These are phyloP conservation scores for Dionaea muscipula DNA, from an alignment of 179 eudicot species.

Conservation along the genomic window DNA sequence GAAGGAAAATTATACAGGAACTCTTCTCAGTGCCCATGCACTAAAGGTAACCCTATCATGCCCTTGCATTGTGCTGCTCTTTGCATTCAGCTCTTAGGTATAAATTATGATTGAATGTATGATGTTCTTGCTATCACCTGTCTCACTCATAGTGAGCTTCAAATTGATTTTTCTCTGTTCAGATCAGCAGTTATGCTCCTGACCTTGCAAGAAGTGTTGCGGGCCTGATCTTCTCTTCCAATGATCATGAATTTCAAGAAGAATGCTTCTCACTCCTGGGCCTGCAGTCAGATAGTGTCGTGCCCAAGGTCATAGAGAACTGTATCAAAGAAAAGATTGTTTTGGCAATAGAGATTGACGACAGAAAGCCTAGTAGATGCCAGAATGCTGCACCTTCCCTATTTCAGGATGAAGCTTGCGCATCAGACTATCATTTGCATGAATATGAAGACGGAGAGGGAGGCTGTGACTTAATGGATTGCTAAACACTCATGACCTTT, in stretches of 20 bases:
- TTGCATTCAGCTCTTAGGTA: neutral
- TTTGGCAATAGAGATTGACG: slow-evolving; percentile 42
- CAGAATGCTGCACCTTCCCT: slow-evolving; percentile 41
- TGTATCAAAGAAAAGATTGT: slow-evolving; percentile 51
- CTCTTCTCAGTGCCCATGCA: slow-evolving; percentile 68
- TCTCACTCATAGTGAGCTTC: neutral
- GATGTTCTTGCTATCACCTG: neutral
- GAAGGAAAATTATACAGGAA: slow-evolving; percentile 64
- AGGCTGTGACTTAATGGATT: slow-evolving; percentile 28
- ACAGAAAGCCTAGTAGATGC: slow-evolving; percentile 33
- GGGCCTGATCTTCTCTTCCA: slow-evolving; percentile 61
- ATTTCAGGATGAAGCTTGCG: slow-evolving; percentile 34
- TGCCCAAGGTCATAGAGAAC: slow-evolving; percentile 31
- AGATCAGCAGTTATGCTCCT: slow-evolving; percentile 79
- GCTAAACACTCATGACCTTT: slow-evolving; percentile 3
- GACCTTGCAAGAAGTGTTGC: slow-evolving; percentile 81
- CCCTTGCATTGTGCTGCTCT: neutral
- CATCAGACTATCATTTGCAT: slow-evolving; percentile 25
- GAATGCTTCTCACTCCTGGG: slow-evolving; percentile 74
- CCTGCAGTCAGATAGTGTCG: slow-evolving; percentile 25
- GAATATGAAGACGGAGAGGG: slow-evolving; percentile 50
- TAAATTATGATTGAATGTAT: neutral
- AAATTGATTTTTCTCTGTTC: slow-evolving; percentile 10
- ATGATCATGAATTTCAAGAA: slow-evolving; percentile 48
- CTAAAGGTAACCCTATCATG: slow-evolving; percentile 43